Percentiles rank a stretch among this genome's conserved stretches.
These are phyloP conservation scores for Ogataea haglerorum DNA, from an alignment of 805 yeast species.

Conservation along the genomic window DNA sequence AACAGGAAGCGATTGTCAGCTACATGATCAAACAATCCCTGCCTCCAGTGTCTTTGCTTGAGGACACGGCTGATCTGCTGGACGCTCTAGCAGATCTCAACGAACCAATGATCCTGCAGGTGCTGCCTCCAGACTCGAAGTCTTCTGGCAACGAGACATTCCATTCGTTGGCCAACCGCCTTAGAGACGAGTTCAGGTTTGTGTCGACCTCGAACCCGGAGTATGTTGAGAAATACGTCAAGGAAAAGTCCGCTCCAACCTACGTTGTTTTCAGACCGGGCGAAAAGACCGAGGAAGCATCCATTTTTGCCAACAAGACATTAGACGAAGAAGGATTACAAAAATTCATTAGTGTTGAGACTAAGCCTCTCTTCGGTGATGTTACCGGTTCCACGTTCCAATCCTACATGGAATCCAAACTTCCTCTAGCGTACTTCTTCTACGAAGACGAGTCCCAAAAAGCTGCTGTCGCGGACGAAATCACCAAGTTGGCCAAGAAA, in stretches of 20 bases:
- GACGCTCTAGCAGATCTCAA: conserved; percentile 42
- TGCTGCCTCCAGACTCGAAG: conserved; percentile 33
- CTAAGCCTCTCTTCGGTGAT: conserved; percentile 84
- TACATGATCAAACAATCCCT: conserved; percentile 79
- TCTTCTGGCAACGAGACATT: conserved; percentile 53
- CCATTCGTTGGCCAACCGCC: conserved; percentile 54
- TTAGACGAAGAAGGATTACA: conserved; percentile 37
- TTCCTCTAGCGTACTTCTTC: conserved; percentile 88
- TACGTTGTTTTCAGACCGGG: conserved; percentile 48
- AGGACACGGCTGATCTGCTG: conserved; percentile 47
- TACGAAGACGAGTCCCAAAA: conserved; percentile 68
- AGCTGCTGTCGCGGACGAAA: conserved; percentile 46
- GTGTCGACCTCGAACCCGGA: conserved; percentile 42
- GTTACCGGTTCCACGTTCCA: conserved; percentile 76
- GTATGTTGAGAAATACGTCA: conserved; percentile 35
- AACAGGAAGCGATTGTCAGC: conserved; percentile 68
- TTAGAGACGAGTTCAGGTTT: conserved; percentile 65
- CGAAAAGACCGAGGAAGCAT: conserved; percentile 46
- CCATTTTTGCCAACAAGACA: conserved; percentile 38
- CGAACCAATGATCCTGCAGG: conserved; percentile 57
- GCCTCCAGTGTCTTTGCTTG: conserved; percentile 64
- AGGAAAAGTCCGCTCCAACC: conserved; percentile 34
- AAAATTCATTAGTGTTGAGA: conserved; percentile 55
- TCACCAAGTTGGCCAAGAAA: conserved; percentile 65
- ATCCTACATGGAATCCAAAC: conserved; percentile 63